Evolutionary conservation across 495 filamentous ascomycete genomes (phyloP).

Genomic region (Tetracladium setigerum): DNA sequence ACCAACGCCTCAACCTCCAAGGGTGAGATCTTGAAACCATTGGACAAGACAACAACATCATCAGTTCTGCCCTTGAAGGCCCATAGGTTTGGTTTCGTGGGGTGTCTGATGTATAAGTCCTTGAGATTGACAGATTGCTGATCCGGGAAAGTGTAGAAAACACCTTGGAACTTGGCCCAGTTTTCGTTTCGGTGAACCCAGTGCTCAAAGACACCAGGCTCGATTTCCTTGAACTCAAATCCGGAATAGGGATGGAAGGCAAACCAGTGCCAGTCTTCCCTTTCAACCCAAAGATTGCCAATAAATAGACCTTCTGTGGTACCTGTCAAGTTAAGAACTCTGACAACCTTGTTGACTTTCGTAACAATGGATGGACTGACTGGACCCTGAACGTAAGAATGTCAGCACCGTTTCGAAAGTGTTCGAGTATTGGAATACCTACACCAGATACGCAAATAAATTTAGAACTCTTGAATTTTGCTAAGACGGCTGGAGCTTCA

Average conservation of each 20-base stretch:
- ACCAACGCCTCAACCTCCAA: conserved; percentile 42
- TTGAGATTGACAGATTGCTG: conserved; percentile 40
- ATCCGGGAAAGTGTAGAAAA: conserved; percentile 49
- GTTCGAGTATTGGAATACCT: not conserved
- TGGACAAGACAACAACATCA: conserved; percentile 54
- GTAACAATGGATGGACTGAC: conserved; percentile 20
- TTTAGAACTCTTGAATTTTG: conserved; percentile 20
- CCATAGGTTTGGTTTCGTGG: conserved; percentile 24
- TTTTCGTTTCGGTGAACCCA: conserved; percentile 22
- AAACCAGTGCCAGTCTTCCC: conserved; percentile 25
- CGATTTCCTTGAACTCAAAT: conserved; percentile 26
- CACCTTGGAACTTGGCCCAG: conserved; percentile 27
- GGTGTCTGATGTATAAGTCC: conserved; percentile 32
- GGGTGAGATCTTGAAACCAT: conserved; percentile 57
- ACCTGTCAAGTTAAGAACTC: conserved; percentile 24
- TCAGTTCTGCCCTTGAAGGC: conserved; percentile 4
- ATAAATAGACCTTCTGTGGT: conserved; percentile 25
- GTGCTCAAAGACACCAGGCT: conserved; percentile 31
- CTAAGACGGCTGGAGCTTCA: conserved; percentile 21
- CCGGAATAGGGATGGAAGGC: conserved; percentile 22
- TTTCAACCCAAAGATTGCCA: conserved; percentile 10
- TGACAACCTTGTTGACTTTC: conserved; percentile 18
- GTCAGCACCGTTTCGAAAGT: too few relatives aligned
- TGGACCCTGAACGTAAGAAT: conserved; percentile 7
- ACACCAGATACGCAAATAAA: conserved; percentile 27